Evolutionary conservation across 2,329 filamentous ascomycete genomes (phyloP).

Genomic region (Colletotrichum sp.): DNA sequence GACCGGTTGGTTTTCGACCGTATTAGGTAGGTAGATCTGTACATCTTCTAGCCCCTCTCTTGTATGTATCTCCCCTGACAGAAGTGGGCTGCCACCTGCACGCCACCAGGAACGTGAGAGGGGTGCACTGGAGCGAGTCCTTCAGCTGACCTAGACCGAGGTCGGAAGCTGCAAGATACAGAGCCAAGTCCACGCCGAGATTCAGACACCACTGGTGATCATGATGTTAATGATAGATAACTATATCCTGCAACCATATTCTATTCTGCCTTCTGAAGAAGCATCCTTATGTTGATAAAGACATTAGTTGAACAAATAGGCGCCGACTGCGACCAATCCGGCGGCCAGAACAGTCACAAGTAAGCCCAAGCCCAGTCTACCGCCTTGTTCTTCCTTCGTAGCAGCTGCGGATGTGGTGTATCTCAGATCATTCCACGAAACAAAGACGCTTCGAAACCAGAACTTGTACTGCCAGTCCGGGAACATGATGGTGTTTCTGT

Average conservation of each 20-base stretch:
- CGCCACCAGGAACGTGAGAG: neutral
- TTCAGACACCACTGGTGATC: neutral
- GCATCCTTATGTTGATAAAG: neutral
- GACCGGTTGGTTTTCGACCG: neutral
- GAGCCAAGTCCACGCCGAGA: neutral
- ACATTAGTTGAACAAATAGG: neutral
- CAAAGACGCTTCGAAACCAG: slow-evolving; percentile 33
- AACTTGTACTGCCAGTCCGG: slow-evolving; percentile 56
- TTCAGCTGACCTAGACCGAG: neutral
- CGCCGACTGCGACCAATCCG: neutral
- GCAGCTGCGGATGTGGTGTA: neutral
- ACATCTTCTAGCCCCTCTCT: neutral
- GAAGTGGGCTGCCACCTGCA: neutral
- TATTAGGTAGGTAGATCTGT: neutral
- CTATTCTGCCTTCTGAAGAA: neutral
- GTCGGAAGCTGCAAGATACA: neutral
- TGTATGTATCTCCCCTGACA: neutral
- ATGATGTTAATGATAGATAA: neutral
- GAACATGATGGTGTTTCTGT: slow-evolving; percentile 57
- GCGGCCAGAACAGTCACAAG: neutral
- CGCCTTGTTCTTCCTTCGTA: neutral
- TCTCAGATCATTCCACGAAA: neutral
- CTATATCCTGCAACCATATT: rapidly evolving
- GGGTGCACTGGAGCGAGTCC: neutral
- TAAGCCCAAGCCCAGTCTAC: neutral